These are phyloP conservation scores for Sutorius eximius DNA, from an alignment of 1,284 basidiomycete species.

Conservation along the genomic window DNA sequence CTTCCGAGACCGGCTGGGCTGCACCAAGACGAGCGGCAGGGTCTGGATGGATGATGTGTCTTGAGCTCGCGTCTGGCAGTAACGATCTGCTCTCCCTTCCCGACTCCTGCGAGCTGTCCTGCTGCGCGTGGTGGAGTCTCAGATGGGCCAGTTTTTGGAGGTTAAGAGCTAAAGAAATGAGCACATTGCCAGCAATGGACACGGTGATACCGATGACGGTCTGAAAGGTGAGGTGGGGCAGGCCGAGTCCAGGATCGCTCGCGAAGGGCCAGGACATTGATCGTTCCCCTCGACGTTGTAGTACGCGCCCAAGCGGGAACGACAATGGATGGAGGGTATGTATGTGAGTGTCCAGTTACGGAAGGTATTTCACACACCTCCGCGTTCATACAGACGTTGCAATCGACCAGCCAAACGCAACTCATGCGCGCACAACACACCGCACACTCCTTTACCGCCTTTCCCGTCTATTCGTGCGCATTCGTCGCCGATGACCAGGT, in stretches of 20 bases:
- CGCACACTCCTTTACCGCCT: slow-evolving; percentile 70
- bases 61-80: slow-evolving; percentile 1
- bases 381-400: background rate
- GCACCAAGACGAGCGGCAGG: slow-evolving; percentile 1
- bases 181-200: slow-evolving; percentile 81
- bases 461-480: slow-evolving; percentile 87
- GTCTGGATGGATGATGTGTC: slow-evolving; percentile 4
- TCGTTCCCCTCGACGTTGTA: background rate
- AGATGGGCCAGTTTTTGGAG: slow-evolving; percentile 90
- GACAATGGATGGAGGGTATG: background rate
- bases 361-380: slow-evolving; percentile 17
- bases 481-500: slow-evolving; percentile 76
- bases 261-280: slow-evolving; percentile 25
- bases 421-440: slow-evolving; percentile 79
- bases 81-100: slow-evolving; percentile 16
- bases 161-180: slow-evolving; percentile 89
- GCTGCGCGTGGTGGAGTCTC: slow-evolving; percentile 53
- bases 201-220: slow-evolving; percentile 82
- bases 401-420: background rate
- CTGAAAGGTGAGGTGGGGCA: slow-evolving; percentile 58
- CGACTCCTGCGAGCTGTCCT: slow-evolving; percentile 8
- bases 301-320: background rate
- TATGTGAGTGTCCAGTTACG: background rate
- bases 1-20: slow-evolving; percentile 13
- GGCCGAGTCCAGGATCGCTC: slow-evolving; percentile 38